Evolutionary conservation across 108 stramenopile genomes (phyloP).

Genomic region (Conticribra weissflogii): DNA sequence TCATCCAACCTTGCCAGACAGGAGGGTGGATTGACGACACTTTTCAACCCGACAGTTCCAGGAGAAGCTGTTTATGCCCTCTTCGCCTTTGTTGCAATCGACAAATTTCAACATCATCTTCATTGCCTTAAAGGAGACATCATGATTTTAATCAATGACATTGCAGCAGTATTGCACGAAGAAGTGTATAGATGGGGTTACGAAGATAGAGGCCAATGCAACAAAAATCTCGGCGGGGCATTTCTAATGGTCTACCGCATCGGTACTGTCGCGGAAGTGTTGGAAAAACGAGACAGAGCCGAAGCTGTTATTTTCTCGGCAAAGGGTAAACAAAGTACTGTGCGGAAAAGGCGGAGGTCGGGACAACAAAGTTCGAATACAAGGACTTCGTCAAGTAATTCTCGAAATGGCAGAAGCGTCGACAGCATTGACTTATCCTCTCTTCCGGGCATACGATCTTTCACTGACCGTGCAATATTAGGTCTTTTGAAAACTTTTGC

Average conservation of each 20-base stretch:
- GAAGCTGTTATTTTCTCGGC: constrained; percentile 74
- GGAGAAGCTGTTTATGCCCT: constrained; percentile 91
- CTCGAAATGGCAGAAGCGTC: constrained; percentile 29
- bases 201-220: constrained; percentile 90
- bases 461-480: constrained; percentile 81
- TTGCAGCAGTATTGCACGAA: constrained; percentile 91
- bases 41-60: constrained; percentile 91
- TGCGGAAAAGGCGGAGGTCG: no score
- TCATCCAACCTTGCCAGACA: constrained; percentile 89
- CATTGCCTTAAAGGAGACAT: constrained; percentile 89
- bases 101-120: constrained; percentile 84
- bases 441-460: constrained; percentile 77
- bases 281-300: constrained; percentile 77
- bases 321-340: no score
- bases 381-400: constrained; percentile 4
- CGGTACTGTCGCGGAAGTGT: constrained; percentile 74
- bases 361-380: background rate
- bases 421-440: constrained; percentile 66
- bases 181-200: constrained; percentile 91
- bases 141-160: constrained; percentile 95
- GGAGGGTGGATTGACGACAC: constrained; percentile 72
- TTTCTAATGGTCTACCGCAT: constrained; percentile 92
- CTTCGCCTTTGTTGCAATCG: constrained; percentile 94
- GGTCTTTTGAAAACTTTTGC: constrained; percentile 86
- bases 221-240: constrained; percentile 96